Evolutionary conservation across 129 eudicot species (phyloP).

Genomic region (Flaveria brownii): DNA sequence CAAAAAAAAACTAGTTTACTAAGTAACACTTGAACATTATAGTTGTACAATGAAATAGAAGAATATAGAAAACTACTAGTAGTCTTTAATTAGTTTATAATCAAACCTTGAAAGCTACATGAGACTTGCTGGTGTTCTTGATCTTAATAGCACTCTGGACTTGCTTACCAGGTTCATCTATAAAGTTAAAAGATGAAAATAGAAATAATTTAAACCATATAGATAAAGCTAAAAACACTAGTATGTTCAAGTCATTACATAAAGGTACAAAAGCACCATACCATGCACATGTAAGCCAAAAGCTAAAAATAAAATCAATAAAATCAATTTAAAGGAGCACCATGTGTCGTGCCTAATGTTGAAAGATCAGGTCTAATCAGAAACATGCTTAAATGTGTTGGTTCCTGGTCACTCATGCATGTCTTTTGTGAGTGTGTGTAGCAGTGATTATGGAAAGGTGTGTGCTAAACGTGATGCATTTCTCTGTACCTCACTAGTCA

Average conservation of each 20-base stretch:
- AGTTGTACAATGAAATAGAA: neutral
- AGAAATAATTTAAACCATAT: neutral
- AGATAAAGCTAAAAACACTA: neutral
- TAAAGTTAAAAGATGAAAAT: constrained; percentile 21
- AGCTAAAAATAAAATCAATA: neutral
- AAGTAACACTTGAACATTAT: constrained; percentile 13
- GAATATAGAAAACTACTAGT: neutral
- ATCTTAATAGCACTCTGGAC: constrained; percentile 91
- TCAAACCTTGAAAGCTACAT: constrained; percentile 95
- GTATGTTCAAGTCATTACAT: neutral
- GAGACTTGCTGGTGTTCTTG: constrained; percentile 96
- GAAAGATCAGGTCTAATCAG: neutral
- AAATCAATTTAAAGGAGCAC: neutral
- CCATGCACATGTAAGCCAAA: neutral
- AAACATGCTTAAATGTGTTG: neutral
- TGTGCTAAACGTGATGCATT: neutral
- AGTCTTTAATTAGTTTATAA: constrained; percentile 1
- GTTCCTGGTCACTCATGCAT: neutral
- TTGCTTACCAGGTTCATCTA: constrained; percentile 99
- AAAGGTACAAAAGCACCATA: neutral
- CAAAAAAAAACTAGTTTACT: neutral
- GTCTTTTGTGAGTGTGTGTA: neutral
- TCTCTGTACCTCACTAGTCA: neutral
- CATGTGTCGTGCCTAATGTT: neutral
- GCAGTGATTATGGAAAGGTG: neutral